Evolutionary conservation across 805 yeast species (phyloP), one percentile per base, ranked within the genome.

Genomic region (Ogataea dorogensis): DNA sequence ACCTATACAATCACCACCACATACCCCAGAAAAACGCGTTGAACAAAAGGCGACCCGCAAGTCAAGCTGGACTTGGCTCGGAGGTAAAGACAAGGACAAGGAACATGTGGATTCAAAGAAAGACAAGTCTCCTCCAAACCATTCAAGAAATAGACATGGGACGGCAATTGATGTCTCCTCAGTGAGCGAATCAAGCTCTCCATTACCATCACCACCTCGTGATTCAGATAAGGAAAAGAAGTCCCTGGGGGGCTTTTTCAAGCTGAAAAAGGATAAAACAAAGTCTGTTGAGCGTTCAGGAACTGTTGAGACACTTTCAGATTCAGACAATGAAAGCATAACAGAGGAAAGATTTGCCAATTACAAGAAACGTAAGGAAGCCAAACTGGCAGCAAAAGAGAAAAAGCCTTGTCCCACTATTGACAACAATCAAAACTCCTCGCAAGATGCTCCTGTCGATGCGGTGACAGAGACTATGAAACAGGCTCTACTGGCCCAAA

Each of bases 121-220:
- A 24, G 47, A 40, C 4, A 42, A 33, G 14, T 44, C 47, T 3
- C 50, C 51, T n/a, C 44, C 49, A 11, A 42, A 43, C 29, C 61
- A 56, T 34, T 37, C 54, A 6, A 32, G 59, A 18, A 56, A 55
- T 22, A 47, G 61, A 36, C 60, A 56, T 29, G 60, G 60, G 5
- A 47, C 52, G 5, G 53, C 51, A 8, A 32, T 35, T n/a, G 42
- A 36, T n/a, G 27, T 32, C 10, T 24, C 27, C 3, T 13, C 43
- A 8, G 22, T 22, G 5, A 21, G 34, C 9, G n/a, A 27, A 7
- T 20, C 40, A 9, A 9, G 31, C n/a, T 2, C 42, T 7, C 30
- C 38, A 8, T 33, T 34, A 6, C 42, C 47, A 5, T 31, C 45
- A 6, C 41, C 51, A 10, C 47, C 44, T 2, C 32, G 28, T 5